Base-by-base conservation (phyloP, 2,329 filamentous ascomycete genomes). In the Ceratocystis alfenasii region DNA sequence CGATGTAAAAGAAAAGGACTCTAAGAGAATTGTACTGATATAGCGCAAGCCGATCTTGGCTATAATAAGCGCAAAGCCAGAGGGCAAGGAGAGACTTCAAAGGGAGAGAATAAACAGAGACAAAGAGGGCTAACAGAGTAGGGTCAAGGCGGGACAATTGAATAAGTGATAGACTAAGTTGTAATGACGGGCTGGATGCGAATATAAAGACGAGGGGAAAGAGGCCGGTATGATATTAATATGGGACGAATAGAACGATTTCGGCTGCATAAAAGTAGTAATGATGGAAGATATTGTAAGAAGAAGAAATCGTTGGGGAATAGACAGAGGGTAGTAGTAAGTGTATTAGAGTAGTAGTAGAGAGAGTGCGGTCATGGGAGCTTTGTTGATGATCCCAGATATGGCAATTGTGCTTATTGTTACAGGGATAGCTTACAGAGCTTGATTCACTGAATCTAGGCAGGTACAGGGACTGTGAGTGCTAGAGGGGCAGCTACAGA, bases 51-150 rank as follows among this genome's bases (percentile, higher is more conserved):
- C 48, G 48, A 25, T 28, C 48, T 53, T 22, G 48, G 48, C 48
- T 53, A 53, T 22, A 53, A 53, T 53, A 53, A 53, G 48, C 48
- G 48, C 48, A 59, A 33, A 59, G 53, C 6, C 12, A 50, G n/a
- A 50, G 46, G 22, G 5, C 46, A 12, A 50, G 46, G 22, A 22
- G 36, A 41, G 10, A 41, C 36, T 12, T 12, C 3, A 50, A 22
- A 50, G 46, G 46, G n/a, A 50, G 46, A 20, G n/a, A 50, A n/a
- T n/a, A 50, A 17, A 53, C n/a, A 53, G 48, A 53, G 48, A 50
- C 28, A 59, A 30, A 59, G 55, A 15, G 17, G 7, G 48, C 48
- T 53, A 30, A 10, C 55, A 30, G 28, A 53, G 48, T 25, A 25
- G 36, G 48, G 48, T 20, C 48, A 53, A 28, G 48, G 20, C 48